Conservation (phyloP, 192 early-diverging fungal genomes). For the Phlyctochytrium arcticum region DNA sequence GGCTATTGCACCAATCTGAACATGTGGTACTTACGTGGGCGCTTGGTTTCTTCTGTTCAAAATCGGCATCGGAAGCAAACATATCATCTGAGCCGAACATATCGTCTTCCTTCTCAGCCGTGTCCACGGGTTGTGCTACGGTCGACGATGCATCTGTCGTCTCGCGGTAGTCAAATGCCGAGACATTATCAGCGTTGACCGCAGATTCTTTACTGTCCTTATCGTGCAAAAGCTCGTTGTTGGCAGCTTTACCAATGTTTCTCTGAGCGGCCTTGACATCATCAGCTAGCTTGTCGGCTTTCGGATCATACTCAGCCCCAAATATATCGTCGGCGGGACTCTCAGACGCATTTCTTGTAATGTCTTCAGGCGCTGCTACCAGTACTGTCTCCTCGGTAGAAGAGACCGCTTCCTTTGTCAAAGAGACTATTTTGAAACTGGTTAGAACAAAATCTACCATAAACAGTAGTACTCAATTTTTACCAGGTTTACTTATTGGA, state of each 20-base stretch:
- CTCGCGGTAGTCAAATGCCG: conserved; percentile 66
- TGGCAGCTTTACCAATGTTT: conserved; percentile 24
- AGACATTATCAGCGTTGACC: conserved; percentile 31
- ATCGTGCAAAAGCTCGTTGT: conserved; percentile 26
- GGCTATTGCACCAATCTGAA: not conserved
- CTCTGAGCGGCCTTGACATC: conserved; percentile 53
- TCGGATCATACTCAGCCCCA: conserved; percentile 79
- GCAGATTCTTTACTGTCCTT: conserved; percentile 26
- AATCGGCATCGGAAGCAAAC: conserved; percentile 47
- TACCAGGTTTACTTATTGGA: too few species aligned
- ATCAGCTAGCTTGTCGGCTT: conserved; percentile 63
- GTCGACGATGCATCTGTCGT: conserved; percentile 28
- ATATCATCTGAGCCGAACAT: conserved; percentile 82
- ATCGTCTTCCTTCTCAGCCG: conserved; percentile 35
- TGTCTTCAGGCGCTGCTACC: too few species aligned
- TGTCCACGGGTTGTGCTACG: too few species aligned
- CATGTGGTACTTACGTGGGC: conserved; percentile 24
- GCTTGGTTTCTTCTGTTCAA: conserved; percentile 17
- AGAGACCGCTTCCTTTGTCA: not conserved
- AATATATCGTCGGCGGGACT: conserved; percentile 23
- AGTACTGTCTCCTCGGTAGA: too few species aligned
- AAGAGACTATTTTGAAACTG: conserved; percentile 2
- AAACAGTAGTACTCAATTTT: not conserved
- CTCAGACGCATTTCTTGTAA: not conserved
- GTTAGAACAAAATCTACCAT: not conserved